phyloP scores from a whole-genome alignment of 139 green algal genomes.

The Spirogloea muscicola region DNA sequence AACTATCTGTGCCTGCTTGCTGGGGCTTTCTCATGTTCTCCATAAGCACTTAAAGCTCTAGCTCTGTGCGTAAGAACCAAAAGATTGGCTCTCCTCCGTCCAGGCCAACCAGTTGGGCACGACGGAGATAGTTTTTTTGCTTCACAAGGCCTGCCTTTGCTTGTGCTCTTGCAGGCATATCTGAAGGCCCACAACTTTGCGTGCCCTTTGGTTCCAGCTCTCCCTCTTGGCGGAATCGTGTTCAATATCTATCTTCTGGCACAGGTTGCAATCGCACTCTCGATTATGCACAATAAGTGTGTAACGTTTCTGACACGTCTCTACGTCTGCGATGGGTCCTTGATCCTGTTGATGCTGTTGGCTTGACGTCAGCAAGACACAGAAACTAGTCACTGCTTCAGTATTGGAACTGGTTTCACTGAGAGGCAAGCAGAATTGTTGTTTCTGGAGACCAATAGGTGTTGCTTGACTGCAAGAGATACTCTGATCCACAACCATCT shows the following conservation, averaged over 20 bases:
- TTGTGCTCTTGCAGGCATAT: slow-evolving; percentile 6
- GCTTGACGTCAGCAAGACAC: not conserved
- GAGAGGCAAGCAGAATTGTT: not conserved
- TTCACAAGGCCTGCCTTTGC: too few relatives aligned
- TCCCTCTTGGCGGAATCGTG: slow-evolving; percentile 28
- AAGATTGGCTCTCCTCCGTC: too few relatives aligned
- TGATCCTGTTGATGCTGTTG: not conserved
- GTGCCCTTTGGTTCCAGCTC: slow-evolving; percentile 24
- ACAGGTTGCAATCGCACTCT: slow-evolving; percentile 17
- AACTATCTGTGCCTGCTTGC: not conserved
- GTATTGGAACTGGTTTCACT: slow-evolving; percentile 1
- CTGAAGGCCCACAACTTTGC: slow-evolving; percentile 5
- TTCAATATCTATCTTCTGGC: slow-evolving; percentile 41
- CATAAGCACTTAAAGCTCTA: not conserved
- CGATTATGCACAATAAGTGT: not conserved
- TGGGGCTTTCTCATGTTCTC: not conserved
- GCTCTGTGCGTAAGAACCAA: not conserved
- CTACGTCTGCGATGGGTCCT: not conserved
- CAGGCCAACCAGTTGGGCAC: too few relatives aligned
- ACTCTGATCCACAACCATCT: not conserved
- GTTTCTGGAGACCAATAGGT: not conserved
- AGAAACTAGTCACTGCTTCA: not conserved
- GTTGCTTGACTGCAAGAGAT: not conserved
- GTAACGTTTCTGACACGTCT: too few relatives aligned
- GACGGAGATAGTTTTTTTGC: not conserved